Conservation (phyloP, 257 asterid species). For the Solanum lycopersicoides region DNA sequence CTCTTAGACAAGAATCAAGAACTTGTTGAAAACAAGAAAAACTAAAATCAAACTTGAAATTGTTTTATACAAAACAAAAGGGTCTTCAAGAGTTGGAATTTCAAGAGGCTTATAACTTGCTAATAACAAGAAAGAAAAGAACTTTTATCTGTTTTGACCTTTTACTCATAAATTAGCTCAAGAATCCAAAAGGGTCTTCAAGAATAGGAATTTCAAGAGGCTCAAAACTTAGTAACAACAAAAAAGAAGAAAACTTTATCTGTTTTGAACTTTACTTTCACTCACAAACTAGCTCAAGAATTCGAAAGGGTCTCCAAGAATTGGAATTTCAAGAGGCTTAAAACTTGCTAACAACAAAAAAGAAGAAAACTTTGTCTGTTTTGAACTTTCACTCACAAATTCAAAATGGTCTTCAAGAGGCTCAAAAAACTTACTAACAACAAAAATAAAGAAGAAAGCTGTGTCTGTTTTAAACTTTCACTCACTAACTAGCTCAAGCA, state of each 20-base stretch:
- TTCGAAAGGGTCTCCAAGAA: not conserved
- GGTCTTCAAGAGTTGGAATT: not conserved
- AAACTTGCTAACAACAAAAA: not conserved
- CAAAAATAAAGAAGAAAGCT: not conserved
- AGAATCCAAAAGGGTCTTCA: not conserved
- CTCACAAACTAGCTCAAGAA: not conserved
- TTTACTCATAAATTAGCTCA: not conserved
- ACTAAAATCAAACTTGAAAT: not conserved
- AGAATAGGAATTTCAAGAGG: not conserved
- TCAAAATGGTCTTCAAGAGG: not conserved
- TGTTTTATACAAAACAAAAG: not conserved
- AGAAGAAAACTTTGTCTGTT: not conserved
- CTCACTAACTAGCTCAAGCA: not conserved
- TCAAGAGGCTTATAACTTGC: not conserved
- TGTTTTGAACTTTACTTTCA: not conserved
- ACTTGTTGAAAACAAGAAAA: not conserved
- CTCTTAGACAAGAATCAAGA: not conserved
- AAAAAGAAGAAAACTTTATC: not conserved
- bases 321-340: not conserved
- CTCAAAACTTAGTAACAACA: not conserved
- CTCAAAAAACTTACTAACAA: not conserved
- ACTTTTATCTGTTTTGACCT: not conserved
- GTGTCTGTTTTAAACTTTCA: not conserved
- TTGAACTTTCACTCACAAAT: not conserved
- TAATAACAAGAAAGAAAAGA: not conserved